phyloP scores from a whole-genome alignment of 2,329 filamentous ascomycete species.

The Monosporascus sp. region DNA sequence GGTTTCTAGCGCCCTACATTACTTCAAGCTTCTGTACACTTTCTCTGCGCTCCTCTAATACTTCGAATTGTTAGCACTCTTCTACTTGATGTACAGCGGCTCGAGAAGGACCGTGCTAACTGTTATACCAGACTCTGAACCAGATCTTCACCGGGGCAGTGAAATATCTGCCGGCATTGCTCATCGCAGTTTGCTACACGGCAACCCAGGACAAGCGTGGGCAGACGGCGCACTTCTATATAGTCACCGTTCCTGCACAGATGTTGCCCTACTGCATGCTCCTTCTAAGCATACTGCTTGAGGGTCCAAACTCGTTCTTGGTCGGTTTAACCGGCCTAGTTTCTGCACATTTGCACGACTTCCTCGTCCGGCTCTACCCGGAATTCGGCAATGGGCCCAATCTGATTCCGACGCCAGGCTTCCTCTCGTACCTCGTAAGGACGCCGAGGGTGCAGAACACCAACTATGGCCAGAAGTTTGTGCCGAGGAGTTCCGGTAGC shows the following conservation, averaged over 20 bases:
- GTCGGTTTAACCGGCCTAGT: conserved; percentile 72
- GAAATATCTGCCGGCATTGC: conserved; percentile 59
- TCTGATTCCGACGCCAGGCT: conserved; percentile 65
- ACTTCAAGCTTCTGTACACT: conserved; percentile 16
- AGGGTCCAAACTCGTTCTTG: conserved; percentile 50
- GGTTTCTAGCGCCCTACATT: conserved; percentile 62
- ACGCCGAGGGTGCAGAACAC: conserved; percentile 43
- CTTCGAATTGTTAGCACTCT: not conserved
- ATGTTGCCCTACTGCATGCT: conserved; percentile 78
- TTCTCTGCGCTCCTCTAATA: conserved; percentile 7
- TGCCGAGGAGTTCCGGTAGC: conserved; percentile 22
- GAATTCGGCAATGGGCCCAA: conserved; percentile 81
- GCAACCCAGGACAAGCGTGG: conserved; percentile 81
- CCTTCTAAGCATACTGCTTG: conserved; percentile 64
- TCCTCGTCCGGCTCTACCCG: conserved; percentile 81
- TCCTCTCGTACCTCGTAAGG: conserved; percentile 63
- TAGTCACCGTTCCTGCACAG: conserved; percentile 78
- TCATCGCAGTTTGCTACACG: conserved; percentile 77
- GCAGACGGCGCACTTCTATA: conserved; percentile 68
- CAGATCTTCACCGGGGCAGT: conserved; percentile 44
- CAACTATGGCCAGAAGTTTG: conserved; percentile 59
- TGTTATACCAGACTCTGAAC: conserved; percentile 40
- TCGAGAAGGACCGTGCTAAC: conserved; percentile 16
- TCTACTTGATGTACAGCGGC: not conserved
- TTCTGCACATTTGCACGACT: conserved; percentile 86